Percentiles rank a stretch among this genome's conserved stretches.
phyloP scores from a whole-genome alignment of 495 filamentous ascomycete species.

The Penicillium cosmopolitanum region DNA sequence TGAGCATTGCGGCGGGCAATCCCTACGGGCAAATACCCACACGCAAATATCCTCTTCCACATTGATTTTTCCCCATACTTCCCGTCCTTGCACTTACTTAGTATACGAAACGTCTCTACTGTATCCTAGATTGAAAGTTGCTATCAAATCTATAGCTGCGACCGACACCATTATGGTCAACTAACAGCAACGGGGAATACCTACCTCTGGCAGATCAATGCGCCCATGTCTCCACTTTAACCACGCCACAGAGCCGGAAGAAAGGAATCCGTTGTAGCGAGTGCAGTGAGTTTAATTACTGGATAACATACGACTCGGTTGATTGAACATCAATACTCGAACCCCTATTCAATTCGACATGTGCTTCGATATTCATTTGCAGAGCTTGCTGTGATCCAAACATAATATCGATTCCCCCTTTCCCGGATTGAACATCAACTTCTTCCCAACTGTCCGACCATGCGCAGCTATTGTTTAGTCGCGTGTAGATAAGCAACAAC shows the following conservation, averaged over 20 bases:
- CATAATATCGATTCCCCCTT: too few relatives aligned
- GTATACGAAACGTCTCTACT: too few relatives aligned
- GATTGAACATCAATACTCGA: background rate
- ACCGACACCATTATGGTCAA: too few relatives aligned
- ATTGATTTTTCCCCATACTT: too few relatives aligned
- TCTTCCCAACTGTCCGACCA: too few relatives aligned
- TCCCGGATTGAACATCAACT: too few relatives aligned
- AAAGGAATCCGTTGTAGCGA: slow-evolving; percentile 1
- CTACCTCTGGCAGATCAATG: slow-evolving; percentile 10
- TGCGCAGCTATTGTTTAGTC: background rate
- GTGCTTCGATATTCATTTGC: too few relatives aligned
- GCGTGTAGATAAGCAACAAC: slow-evolving; percentile 16
- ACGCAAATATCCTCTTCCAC: background rate
- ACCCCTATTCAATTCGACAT: background rate
- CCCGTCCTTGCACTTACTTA: too few relatives aligned
- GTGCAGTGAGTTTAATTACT: background rate
- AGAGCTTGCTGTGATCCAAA: too few relatives aligned
- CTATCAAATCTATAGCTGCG: too few relatives aligned
- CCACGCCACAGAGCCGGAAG: slow-evolving; percentile 1
- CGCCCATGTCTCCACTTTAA: slow-evolving; percentile 1
- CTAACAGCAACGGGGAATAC: slow-evolving; percentile 10
- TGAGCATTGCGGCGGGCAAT: background rate
- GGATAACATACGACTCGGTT: background rate
- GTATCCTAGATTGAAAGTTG: too few relatives aligned
- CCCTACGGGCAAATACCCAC: slow-evolving; percentile 17